phyloP scores from a whole-genome alignment of 2,329 filamentous ascomycete species.

The Beauveria rudraprayagi region DNA sequence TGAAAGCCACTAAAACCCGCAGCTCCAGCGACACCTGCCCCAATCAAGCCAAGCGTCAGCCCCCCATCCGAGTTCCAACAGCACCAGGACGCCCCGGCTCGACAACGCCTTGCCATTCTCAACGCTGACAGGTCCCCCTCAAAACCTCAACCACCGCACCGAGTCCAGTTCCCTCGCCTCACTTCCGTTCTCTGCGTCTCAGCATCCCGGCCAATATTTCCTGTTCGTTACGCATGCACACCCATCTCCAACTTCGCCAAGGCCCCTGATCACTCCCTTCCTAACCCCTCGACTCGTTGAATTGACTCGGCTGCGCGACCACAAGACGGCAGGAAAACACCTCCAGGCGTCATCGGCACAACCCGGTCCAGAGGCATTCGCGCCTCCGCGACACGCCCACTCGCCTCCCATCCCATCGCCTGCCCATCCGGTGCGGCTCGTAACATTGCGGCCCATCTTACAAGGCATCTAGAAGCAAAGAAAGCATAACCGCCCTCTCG shows the following conservation, averaged over 20 bases:
- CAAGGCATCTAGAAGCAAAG: not conserved
- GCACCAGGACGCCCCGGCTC: not conserved
- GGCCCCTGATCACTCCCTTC: not conserved
- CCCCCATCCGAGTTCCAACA: not conserved
- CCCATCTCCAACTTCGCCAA: not conserved
- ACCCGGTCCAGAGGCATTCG: conserved; percentile 8
- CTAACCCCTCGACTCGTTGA: not conserved
- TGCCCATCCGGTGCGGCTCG: not conserved
- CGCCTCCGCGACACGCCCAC: conserved; percentile 9
- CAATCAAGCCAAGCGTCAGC: not conserved
- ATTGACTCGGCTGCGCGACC: conserved; percentile 5
- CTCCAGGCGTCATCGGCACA: conserved; percentile 3
- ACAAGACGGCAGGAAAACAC: not conserved
- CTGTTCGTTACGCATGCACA: not conserved
- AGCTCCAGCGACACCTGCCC: not conserved
- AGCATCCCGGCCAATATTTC: not conserved
- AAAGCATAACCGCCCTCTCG: not conserved
- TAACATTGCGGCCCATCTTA: not conserved
- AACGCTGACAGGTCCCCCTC: conserved; percentile 7
- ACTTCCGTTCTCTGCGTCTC: not conserved
- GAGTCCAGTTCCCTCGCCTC: not conserved
- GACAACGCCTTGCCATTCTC: not conserved
- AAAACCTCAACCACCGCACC: conserved; percentile 7
- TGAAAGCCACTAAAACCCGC: not conserved
- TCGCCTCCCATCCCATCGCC: not conserved